Conservation (phyloP, 495 filamentous ascomycete genomes). For the Penicillium taxi region DNA sequence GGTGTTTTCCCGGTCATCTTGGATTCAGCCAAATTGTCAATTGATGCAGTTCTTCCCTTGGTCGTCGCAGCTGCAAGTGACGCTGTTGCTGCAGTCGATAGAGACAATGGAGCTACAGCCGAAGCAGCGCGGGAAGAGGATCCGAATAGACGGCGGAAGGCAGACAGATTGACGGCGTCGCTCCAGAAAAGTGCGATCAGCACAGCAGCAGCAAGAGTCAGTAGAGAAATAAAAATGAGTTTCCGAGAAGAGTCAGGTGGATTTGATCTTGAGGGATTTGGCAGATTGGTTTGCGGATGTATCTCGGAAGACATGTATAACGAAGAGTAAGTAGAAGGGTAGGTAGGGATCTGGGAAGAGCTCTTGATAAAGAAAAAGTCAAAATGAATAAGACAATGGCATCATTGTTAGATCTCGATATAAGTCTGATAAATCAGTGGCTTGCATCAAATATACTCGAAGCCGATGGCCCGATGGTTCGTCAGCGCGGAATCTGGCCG, state of each 20-base stretch:
- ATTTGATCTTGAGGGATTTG: not conserved
- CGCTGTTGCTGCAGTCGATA: slow-evolving; percentile 3
- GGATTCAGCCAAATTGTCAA: not conserved
- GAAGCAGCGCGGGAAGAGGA: slow-evolving; percentile 8
- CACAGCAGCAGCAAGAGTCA: slow-evolving; percentile 13
- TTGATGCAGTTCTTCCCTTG: not conserved
- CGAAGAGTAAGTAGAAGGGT: not conserved
- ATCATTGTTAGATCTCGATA: not conserved
- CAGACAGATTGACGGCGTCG: slow-evolving; percentile 27
- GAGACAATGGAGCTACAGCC: slow-evolving; percentile 1
- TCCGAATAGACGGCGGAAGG: slow-evolving; percentile 21
- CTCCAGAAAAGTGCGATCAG: slow-evolving; percentile 11
- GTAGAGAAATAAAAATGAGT: slow-evolving; percentile 6
- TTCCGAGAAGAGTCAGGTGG: not conserved
- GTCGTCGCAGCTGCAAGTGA: not conserved
- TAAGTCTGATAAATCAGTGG: slow-evolving; percentile 3
- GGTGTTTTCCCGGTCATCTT: slow-evolving; percentile 49
- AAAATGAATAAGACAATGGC: not conserved
- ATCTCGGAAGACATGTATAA: slow-evolving; percentile 22
- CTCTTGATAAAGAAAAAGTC: not conserved
- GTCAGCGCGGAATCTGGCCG: slow-evolving; percentile 26
- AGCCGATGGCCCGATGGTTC: slow-evolving; percentile 8
- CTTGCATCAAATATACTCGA: slow-evolving; percentile 4
- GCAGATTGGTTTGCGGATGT: not conserved
- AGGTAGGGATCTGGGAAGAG: not conserved